phyloP scores from a whole-genome alignment of 208 protist species.

The Blastocrithidia nonstop region DNA sequence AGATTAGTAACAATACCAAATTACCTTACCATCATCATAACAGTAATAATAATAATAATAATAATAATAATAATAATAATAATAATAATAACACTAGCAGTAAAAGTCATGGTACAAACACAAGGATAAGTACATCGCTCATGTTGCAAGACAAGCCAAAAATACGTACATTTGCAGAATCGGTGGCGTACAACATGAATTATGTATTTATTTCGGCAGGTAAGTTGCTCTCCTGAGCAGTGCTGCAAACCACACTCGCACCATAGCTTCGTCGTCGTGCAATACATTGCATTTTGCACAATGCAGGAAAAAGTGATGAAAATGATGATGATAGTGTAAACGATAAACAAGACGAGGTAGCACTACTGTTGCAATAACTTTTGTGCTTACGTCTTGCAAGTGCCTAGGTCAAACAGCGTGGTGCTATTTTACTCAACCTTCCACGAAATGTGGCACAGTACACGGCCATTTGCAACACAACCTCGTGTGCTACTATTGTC shows the following conservation, averaged over 20 bases:
- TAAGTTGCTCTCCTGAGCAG: constrained; percentile 74
- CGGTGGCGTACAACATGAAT: constrained; percentile 48
- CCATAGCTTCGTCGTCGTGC: too few relatives aligned
- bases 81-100: neutral
- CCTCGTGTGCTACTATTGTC: constrained; percentile 11
- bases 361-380: constrained; percentile 24
- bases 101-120: neutral
- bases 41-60: constrained; percentile 17
- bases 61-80: neutral
- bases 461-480: constrained; percentile 16
- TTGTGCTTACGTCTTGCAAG: constrained; percentile 29
- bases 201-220: constrained; percentile 34
- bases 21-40: constrained; percentile 25
- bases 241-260: constrained; percentile 26
- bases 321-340: too few relatives aligned
- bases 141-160: constrained; percentile 12
- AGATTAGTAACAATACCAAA: too few relatives aligned
- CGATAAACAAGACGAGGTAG: constrained; percentile 12
- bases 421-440: constrained; percentile 68
- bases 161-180: constrained; percentile 42
- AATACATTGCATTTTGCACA: too few relatives aligned
- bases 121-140: constrained; percentile 4
- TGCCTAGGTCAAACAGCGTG: constrained; percentile 37
- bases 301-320: too few relatives aligned
- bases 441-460: constrained; percentile 14